Conservation (phyloP, 208 protist species). For the Trichomonas vaginalis region DNA sequence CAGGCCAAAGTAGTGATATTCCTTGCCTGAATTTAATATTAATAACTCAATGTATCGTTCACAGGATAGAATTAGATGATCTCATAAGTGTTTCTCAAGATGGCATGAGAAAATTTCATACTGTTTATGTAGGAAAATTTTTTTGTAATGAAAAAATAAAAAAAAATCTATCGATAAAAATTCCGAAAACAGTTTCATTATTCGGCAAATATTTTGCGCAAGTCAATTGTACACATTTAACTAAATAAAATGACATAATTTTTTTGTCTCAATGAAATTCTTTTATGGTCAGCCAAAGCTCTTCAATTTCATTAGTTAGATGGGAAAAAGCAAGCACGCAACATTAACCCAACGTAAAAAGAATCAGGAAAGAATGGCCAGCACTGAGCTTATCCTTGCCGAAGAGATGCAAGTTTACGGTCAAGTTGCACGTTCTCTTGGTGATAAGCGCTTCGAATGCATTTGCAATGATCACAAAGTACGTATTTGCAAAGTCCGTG, state of each 20-base stretch:
- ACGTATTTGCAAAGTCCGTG: constrained; percentile 58
- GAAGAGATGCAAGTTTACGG: background rate
- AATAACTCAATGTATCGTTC: too few relatives aligned
- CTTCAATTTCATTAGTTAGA: background rate
- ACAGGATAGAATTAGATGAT: too few relatives aligned
- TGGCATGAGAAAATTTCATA: too few relatives aligned
- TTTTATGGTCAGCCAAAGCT: background rate
- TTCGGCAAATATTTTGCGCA: too few relatives aligned
- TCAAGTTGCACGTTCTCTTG: background rate
- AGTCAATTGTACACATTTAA: too few relatives aligned
- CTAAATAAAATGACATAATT: background rate
- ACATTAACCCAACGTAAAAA: background rate
- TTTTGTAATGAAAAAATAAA: too few relatives aligned
- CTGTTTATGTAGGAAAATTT: too few relatives aligned
- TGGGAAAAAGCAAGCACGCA: constrained; percentile 1
- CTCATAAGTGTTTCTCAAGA: too few relatives aligned
- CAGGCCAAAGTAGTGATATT: too few relatives aligned
- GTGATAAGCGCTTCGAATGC: background rate
- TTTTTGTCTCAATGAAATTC: background rate
- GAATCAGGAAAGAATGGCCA: background rate
- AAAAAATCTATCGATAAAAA: too few relatives aligned
- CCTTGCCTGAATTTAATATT: too few relatives aligned
- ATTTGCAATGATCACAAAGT: background rate
- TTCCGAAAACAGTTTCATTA: too few relatives aligned
- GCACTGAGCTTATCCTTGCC: background rate